These are phyloP conservation scores for Beauveria asiatica DNA, from an alignment of 2,329 filamentous ascomycete species.

Conservation along the genomic window DNA sequence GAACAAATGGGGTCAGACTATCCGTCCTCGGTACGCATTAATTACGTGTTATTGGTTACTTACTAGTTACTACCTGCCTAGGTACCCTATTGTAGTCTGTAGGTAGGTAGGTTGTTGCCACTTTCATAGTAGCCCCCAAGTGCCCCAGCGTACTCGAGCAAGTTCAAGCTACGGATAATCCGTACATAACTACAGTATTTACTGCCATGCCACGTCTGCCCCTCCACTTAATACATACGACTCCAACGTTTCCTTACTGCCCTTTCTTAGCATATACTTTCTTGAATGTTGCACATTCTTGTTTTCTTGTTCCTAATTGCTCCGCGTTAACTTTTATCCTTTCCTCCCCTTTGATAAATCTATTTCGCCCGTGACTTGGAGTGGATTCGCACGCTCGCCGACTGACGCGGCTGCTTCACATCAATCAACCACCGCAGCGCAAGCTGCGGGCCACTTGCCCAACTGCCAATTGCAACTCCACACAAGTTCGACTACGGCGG, in stretches of 20 bases:
- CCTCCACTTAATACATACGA: neutral
- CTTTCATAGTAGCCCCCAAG: neutral
- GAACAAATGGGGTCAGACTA: slow-evolving; percentile 1
- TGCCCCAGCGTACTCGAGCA: too few species aligned
- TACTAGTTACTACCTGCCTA: too few species aligned
- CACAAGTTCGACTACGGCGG: neutral
- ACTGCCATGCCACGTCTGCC: neutral
- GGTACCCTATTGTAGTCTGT: too few species aligned
- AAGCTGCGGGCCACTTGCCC: neutral
- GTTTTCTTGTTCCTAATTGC: neutral
- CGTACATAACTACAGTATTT: too few species aligned
- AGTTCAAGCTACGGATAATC: too few species aligned
- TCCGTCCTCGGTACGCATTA: too few species aligned
- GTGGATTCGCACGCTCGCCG: neutral
- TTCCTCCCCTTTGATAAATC: too few species aligned
- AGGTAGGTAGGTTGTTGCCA: neutral
- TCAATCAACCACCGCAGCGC: neutral
- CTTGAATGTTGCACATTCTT: neutral
- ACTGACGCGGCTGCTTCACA: neutral
- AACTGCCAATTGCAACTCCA: neutral
- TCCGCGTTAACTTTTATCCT: too few species aligned
- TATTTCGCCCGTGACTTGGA: too few species aligned
- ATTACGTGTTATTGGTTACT: too few species aligned
- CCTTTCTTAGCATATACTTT: neutral
- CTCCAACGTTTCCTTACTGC: neutral